phyloP scores from a whole-genome alignment of 345 rosid species.

The Camelina hispida region DNA sequence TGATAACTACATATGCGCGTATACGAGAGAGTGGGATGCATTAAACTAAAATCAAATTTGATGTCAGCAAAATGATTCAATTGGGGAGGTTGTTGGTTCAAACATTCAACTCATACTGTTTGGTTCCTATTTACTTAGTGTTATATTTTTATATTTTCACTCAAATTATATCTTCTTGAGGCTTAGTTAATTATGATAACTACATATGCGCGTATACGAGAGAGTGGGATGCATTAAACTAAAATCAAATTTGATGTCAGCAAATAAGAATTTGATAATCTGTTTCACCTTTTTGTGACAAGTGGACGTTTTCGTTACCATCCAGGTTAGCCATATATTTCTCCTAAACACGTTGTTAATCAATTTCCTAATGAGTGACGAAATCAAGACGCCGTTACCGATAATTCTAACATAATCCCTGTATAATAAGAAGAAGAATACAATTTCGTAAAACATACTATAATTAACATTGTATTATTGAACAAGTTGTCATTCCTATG shows the following conservation, averaged over 20 bases:
- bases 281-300: conserved; percentile 37
- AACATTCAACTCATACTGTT: conserved; percentile 5
- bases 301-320: conserved; percentile 36
- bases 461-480: conserved; percentile 39
- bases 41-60: conserved; percentile 1
- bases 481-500: conserved; percentile 46
- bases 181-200: background rate
- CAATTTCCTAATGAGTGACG: conserved; percentile 27
- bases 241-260: conserved; percentile 17
- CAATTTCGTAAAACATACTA: conserved; percentile 10
- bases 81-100: conserved; percentile 32
- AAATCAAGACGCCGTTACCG: conserved; percentile 37
- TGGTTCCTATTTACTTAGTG: background rate
- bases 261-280: background rate
- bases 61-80: conserved; percentile 29
- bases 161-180: background rate
- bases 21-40: background rate
- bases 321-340: conserved; percentile 14
- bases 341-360: conserved; percentile 30
- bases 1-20: background rate
- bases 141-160: background rate
- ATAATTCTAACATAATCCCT: conserved; percentile 38
- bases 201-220: background rate
- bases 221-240: background rate
- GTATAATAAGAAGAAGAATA: conserved; percentile 20